Evolutionary conservation across 1,284 basidiomycete species (phyloP), one percentile per base, ranked within the genome.

Genomic region (Phylloboletellus chloephorus): DNA sequence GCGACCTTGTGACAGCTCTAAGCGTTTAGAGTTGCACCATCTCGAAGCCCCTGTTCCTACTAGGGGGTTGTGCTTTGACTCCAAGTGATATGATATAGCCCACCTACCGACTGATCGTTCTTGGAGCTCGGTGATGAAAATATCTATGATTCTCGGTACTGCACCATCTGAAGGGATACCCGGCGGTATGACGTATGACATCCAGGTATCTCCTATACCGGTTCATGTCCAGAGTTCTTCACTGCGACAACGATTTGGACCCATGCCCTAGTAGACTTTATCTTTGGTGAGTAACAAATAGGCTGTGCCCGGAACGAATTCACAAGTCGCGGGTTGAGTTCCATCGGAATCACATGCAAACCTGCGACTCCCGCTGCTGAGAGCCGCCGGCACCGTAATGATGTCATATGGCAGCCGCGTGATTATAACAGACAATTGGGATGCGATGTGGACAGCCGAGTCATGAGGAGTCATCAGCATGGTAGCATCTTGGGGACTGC

Each of bases 331-430:
- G n/a, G n/a, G n/a, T n/a, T n/a, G n/a, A n/a, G 10, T 15, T 46
- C 31, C 11, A 16, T 31, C 11, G 25, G 23, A 43, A 51, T 40
- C 40, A 45, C 33, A 43, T 39, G 49, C 15, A 38, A 29, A 17
- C n/a, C 17, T 10, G 31, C 28, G 25, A 42, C 30, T 24, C 22
- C 21, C 28, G 43, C 36, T 4, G 67, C 64, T 42, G n/a, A 74
- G 55, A 38, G 60, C 63, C 2, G 70, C 66, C n/a, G 63, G 68
- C 12, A 79, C 73, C 74, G 26, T 47, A 8, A 44, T 69, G 31
- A 90, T 74, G 0, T 76, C 87, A 15, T 78, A 67, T 52, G 81
- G 69, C 7, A 76, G 63, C n/a, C 75, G 63, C 2, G 72, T 66
- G 13, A 89, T 69, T n/a, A 68, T 60, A 5, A 65, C 54, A 0